phyloP scores from a whole-genome alignment of 2,329 filamentous ascomycete species.

The Periglandula ipomoeae region DNA sequence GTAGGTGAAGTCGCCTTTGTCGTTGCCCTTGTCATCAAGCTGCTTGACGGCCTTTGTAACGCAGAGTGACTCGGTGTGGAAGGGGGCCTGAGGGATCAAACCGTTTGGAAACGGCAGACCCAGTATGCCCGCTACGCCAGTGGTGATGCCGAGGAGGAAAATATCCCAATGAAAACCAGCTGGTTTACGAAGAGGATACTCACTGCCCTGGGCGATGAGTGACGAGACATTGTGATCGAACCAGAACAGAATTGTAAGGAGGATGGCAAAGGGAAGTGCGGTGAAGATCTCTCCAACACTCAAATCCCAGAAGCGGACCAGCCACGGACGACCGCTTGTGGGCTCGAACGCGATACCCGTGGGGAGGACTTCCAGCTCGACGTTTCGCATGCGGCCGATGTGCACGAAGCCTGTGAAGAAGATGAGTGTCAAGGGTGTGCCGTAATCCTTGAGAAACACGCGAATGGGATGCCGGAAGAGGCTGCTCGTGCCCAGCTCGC shows the following conservation, averaged over 20 bases:
- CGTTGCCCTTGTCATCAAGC: conserved; percentile 41
- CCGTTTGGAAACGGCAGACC: conserved; percentile 77
- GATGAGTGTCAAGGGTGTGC: conserved; percentile 70
- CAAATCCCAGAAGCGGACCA: conserved; percentile 76
- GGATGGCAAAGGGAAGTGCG: conserved; percentile 76
- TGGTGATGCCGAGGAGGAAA: conserved; percentile 71
- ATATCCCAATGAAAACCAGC: conserved; percentile 82
- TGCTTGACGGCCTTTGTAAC: conserved; percentile 51
- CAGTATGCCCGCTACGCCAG: conserved; percentile 63
- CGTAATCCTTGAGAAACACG: conserved; percentile 83
- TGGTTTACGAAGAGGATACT: conserved; percentile 72
- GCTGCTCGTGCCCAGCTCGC: conserved; percentile 58
- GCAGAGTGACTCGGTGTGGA: conserved; percentile 71
- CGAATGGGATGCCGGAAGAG: conserved; percentile 68
- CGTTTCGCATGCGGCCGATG: conserved; percentile 68
- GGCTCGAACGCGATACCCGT: conserved; percentile 72
- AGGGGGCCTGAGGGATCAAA: conserved; percentile 74
- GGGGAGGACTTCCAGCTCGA: conserved; percentile 62
- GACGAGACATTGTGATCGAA: conserved; percentile 87
- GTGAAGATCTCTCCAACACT: conserved; percentile 65
- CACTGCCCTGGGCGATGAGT: conserved; percentile 72
- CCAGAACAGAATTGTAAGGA: conserved; percentile 79
- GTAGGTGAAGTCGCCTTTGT: conserved; percentile 46
- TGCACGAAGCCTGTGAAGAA: conserved; percentile 90
- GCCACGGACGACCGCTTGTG: conserved; percentile 63